phyloP scores from a whole-genome alignment of 345 rosid species.

The Syzygium aqueum region DNA sequence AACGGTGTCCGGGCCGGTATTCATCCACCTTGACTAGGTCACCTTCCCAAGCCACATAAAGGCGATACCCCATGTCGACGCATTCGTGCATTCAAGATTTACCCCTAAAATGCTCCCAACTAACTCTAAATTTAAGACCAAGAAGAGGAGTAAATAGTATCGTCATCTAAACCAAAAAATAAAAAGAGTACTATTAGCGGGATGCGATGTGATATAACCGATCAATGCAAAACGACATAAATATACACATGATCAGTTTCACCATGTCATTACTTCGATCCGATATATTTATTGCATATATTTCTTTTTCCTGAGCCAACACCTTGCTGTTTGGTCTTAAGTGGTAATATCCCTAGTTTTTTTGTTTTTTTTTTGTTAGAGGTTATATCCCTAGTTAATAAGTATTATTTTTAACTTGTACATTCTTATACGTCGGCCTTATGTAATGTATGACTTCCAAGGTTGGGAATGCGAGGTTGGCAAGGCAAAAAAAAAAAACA shows the following conservation, averaged over 20 bases:
- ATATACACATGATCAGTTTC: too few species aligned
- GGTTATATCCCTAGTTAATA: neutral
- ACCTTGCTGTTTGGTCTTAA: neutral
- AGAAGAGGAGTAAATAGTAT: neutral
- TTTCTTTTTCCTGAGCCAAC: neutral
- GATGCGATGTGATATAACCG: neutral
- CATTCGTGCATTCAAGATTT: neutral
- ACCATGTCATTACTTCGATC: neutral
- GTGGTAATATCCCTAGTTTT: neutral
- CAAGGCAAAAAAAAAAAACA: conserved; percentile 6
- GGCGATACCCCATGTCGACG: neutral
- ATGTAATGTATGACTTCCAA: conserved; percentile 16
- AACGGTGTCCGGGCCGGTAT: neutral
- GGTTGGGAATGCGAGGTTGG: conserved; percentile 32
- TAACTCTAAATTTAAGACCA: fast-evolving
- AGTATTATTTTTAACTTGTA: neutral
- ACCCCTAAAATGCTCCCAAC: fast-evolving
- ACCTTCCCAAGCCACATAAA: neutral
- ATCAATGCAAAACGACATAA: neutral
- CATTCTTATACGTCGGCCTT: neutral
- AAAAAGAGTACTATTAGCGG: too few species aligned
- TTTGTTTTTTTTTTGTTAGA: too few species aligned
- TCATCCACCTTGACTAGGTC: neutral
- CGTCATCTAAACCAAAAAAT: neutral
- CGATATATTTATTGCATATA: neutral